These are phyloP conservation scores for Curvularia lunata DNA, from an alignment of 2,329 filamentous ascomycete genomes.

Conservation along the genomic window DNA sequence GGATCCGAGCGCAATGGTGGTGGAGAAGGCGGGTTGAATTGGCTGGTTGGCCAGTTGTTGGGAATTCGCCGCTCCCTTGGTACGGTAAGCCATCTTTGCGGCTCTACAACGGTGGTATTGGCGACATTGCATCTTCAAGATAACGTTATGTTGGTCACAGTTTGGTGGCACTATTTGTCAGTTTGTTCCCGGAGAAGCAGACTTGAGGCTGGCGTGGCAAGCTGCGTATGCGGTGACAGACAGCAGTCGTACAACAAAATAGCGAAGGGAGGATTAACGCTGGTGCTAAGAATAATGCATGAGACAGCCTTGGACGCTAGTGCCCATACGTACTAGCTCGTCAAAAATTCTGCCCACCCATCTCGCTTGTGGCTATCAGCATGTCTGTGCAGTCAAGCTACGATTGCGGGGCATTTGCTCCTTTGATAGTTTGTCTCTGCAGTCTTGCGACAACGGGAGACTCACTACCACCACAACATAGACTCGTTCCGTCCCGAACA, in stretches of 20 bases:
- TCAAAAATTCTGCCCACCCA: constrained; percentile 17
- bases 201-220: background rate
- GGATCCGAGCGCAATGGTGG: constrained; percentile 4
- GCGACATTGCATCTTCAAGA: constrained; percentile 3
- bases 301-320: constrained; percentile 4
- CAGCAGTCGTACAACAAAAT: background rate
- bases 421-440: background rate
- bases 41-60: constrained; percentile 16
- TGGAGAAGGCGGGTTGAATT: constrained; percentile 7
- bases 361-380: constrained; percentile 9
- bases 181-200: background rate
- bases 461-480: background rate
- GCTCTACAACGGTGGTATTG: constrained; percentile 19
- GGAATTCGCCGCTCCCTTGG: constrained; percentile 20
- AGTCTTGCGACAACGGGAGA: constrained; percentile 2
- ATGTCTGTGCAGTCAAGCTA: constrained; percentile 1
- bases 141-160: background rate
- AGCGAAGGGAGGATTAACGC: constrained; percentile 3
- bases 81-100: constrained; percentile 15
- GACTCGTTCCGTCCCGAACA: background rate
- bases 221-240: background rate
- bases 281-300: constrained; percentile 9
- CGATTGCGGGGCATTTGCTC: constrained; percentile 9
- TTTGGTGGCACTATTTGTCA: constrained; percentile 4
- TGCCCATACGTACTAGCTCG: background rate